Evolutionary conservation across 2,329 filamentous ascomycete species (phyloP).

Genomic region (Penicillium sp.): DNA sequence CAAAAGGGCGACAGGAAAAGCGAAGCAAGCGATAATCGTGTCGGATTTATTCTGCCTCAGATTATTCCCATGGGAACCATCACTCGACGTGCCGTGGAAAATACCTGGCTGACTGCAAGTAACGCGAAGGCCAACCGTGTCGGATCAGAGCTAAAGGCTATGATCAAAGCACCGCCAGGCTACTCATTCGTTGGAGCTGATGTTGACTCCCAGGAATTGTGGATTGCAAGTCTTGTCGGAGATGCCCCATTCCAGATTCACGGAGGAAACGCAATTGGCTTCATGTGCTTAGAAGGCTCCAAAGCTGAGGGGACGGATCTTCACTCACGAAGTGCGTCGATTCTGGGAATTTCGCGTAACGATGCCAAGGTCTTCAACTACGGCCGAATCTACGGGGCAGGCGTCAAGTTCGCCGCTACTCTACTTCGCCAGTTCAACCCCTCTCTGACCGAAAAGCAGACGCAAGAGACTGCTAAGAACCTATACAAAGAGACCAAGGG

Average conservation of each 20-base stretch:
- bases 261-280: slow-evolving; percentile 94
- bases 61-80: slow-evolving; percentile 98
- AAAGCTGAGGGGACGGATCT: slow-evolving; percentile 92
- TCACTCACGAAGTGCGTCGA: slow-evolving; percentile 87
- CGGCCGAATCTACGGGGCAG: slow-evolving; percentile 96
- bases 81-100: slow-evolving; percentile 89
- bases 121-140: slow-evolving; percentile 96
- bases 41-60: slow-evolving; percentile 91
- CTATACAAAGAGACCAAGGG: slow-evolving; percentile 91
- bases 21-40: slow-evolving; percentile 28
- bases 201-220: slow-evolving; percentile 94
- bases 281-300: slow-evolving; percentile 97
- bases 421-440: slow-evolving; percentile 93
- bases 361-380: slow-evolving; percentile 99
- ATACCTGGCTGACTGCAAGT: slow-evolving; percentile 96
- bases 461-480: slow-evolving; percentile 69
- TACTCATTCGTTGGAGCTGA: slow-evolving; percentile 95
- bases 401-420: slow-evolving; percentile 86
- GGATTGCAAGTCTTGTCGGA: slow-evolving; percentile 94
- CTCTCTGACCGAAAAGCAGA: slow-evolving; percentile 72
- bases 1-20: slow-evolving; percentile 19
- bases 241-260: slow-evolving; percentile 94
- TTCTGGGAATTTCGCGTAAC: slow-evolving; percentile 89
- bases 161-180: slow-evolving; percentile 86
- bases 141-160: slow-evolving; percentile 93